Evolutionary conservation across 2,329 filamentous ascomycete genomes (phyloP), one percentile per base, ranked within the genome.

Genomic region (Fusarium foetens): DNA sequence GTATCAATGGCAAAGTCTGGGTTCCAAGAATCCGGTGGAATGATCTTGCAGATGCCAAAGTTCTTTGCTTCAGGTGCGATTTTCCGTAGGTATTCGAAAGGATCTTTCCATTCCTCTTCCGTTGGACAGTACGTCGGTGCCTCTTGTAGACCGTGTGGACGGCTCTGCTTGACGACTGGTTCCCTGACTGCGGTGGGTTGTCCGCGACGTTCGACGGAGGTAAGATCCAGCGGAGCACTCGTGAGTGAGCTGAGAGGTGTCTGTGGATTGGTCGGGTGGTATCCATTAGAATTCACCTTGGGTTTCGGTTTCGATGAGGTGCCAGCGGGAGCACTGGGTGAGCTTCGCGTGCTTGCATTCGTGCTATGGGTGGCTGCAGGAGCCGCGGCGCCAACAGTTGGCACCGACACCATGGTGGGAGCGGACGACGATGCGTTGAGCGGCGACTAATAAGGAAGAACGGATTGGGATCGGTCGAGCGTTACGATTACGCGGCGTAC

Each of bases 1-100:
- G 95, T 98, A 80, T 99, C 94, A 78, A 99, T 97, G 46, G 95
- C 95, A 81, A 99, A 98, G 21, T 94, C 88, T 12, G 96, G 96
- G 78, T 97, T 95, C 96, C 96, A 99, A 38, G 88, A 91, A 71
- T 96, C 94, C 1, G 96, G 96, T 9, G 96, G 96, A 63, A 99
- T 93, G 70, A 99, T 94, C 83, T 98, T 97, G 87, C 94, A 95
- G 59, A 99, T 93, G 55, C 96, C 96, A 82, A 93, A 98, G 77
- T 95, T 90, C 73, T 88, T 89, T 29, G 94, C 96, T 80, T 98
- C 94, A 2, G 94, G 91, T 2, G 91, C 87, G 75, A 99, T 98
- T 82, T 95, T 98, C 80, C 91, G 91, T 76, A 99, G 95, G 79
- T 98, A 99, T 76, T 93, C 93, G 79, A 97, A 91, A 1, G 96